These are phyloP conservation scores for Acacia crassicarpa DNA, from an alignment of 306 rosid genomes.

Conservation along the genomic window DNA sequence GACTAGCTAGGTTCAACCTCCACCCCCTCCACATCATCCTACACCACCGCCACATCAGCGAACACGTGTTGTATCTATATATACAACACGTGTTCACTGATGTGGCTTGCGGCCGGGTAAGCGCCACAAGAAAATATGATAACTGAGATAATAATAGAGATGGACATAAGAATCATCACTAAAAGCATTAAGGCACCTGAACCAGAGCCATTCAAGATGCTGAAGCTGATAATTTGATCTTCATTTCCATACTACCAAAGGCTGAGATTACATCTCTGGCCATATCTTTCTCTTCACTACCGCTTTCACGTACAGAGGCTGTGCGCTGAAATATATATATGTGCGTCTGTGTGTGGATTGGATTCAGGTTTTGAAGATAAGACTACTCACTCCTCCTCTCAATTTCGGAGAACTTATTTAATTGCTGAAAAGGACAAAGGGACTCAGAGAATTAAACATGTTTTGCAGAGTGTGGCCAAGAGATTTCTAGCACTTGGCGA, in stretches of 20 bases:
- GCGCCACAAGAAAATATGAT: constrained; percentile 44
- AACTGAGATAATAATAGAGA: constrained; percentile 33
- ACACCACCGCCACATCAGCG: neutral
- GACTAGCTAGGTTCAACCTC: neutral
- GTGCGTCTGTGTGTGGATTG: neutral
- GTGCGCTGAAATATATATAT: neutral
- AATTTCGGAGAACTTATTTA: no score
- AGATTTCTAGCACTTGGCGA: no score
- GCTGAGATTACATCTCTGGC: constrained; percentile 2
- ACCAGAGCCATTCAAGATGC: neutral
- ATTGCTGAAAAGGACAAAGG: no score
- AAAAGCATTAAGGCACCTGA: constrained; percentile 10
- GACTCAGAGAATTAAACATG: no score
- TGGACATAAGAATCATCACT: constrained; percentile 32
- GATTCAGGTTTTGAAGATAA: neutral
- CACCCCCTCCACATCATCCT: neutral
- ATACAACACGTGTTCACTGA: no score
- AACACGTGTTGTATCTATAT: no score
- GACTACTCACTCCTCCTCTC: neutral
- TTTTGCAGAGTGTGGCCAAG: no score
- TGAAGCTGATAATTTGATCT: neutral
- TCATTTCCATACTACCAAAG: neutral
- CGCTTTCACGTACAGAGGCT: no score
- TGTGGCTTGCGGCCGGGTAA: neutral
- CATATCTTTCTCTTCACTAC: constrained; percentile 12